Percentiles rank a stretch among this genome's conserved stretches.
phyloP scores from a whole-genome alignment of 2,329 filamentous ascomycete species.

The Fusarium mangiferae region DNA sequence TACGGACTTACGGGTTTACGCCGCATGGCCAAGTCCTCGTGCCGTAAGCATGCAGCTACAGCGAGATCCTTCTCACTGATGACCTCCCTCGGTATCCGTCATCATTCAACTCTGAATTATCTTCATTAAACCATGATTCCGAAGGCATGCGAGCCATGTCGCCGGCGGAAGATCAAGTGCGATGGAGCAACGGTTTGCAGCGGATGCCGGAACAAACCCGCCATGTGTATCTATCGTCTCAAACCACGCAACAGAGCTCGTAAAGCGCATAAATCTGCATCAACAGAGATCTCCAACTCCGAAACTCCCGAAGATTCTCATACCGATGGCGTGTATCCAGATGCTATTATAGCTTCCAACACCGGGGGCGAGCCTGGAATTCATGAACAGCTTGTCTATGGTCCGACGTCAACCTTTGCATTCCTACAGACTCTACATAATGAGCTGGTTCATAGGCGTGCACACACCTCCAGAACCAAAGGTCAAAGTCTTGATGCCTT shows the following conservation, averaged over 20 bases:
- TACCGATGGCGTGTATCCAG: too few species aligned
- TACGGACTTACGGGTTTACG: background rate
- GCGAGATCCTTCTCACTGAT: background rate
- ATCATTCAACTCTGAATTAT: background rate
- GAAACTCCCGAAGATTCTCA: background rate
- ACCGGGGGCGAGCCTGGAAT: rapidly evolving
- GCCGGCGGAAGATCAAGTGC: background rate
- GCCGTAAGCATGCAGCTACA: background rate
- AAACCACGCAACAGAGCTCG: background rate
- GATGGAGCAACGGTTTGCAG: background rate
- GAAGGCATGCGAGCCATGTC: background rate
- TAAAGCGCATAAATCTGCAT: too few species aligned
- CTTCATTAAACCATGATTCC: background rate
- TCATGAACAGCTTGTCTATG: background rate
- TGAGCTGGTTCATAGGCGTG: background rate
- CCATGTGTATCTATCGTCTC: background rate
- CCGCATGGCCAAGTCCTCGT: background rate
- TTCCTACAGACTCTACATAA: background rate
- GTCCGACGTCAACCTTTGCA: background rate
- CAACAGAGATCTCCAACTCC: rapidly evolving
- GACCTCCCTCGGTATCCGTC: rapidly evolving
- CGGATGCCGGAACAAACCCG: rapidly evolving
- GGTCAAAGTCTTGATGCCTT: background rate
- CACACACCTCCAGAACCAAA: rapidly evolving
- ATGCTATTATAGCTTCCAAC: background rate